Conservation (phyloP, 2,329 filamentous ascomycete genomes). For the Ophiostoma himal-ulmi region DNA sequence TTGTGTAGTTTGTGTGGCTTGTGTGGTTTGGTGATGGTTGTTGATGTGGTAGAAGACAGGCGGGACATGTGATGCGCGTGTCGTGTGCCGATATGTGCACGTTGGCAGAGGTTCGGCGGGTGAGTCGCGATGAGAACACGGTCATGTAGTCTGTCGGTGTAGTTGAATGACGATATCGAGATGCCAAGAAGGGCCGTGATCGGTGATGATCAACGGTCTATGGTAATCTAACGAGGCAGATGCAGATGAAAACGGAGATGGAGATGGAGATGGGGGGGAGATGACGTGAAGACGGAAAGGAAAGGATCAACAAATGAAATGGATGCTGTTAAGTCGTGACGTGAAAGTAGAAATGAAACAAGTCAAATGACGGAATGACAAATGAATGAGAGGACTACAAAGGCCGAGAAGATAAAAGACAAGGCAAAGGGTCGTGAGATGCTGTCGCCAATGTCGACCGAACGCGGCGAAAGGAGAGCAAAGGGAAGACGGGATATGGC, state of each 20-base stretch:
- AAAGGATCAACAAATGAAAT: constrained; percentile 14
- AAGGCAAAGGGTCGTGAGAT: not conserved
- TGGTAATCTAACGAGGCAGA: not conserved
- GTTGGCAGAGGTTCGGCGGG: not conserved
- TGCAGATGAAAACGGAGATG: not conserved
- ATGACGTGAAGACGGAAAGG: constrained; percentile 9
- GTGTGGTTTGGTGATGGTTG: constrained; percentile 18
- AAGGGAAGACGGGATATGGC: not conserved
- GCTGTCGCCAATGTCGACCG: constrained; percentile 8
- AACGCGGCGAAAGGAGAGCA: not conserved
- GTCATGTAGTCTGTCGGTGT: not conserved
- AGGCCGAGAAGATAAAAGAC: not conserved
- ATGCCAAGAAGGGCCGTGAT: not conserved
- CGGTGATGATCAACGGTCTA: not conserved
- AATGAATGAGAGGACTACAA: not conserved
- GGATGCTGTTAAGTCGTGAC: constrained; percentile 11
- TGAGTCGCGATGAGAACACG: constrained; percentile 16
- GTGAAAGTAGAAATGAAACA: not conserved
- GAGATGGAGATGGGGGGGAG: not conserved
- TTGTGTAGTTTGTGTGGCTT: constrained; percentile 22
- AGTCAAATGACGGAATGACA: not conserved
- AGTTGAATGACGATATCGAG: not conserved
- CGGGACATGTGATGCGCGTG: constrained; percentile 10
- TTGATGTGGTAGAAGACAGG: constrained; percentile 19
- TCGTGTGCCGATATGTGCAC: not conserved